Evolutionary conservation across 805 yeast species (phyloP), one percentile per base, ranked within the genome.

Genomic region (Schizosaccharomyces japonicus): DNA sequence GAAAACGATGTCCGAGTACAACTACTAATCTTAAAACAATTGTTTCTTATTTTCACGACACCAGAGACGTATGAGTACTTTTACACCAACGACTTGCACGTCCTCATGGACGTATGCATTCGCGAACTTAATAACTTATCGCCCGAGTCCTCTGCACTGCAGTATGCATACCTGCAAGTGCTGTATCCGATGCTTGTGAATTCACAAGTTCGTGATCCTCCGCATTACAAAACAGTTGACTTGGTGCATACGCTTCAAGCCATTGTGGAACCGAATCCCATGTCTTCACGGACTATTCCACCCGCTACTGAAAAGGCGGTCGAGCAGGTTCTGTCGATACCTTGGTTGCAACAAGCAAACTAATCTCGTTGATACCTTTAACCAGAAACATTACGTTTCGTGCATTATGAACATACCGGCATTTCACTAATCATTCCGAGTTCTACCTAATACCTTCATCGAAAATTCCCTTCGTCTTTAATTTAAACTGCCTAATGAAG

Each of bases 51-150:
- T 1, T 73, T 85, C 60, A 76, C 85, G 1, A 72, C 76, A 3
- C 66, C 76, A 4, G 62, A 63, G 32, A 77, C 92, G 0, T 65
- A 71, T 48, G 79, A 77, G 50, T 67, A 77, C 54, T 72, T 83
- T 45, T 85, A 85, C 57, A 66, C 81, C 51, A 85, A 85, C 55
- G 96, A 85, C 58, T 62, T 85, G 50, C 76, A 78, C 54, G 92
- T 85, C 5, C 69, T 85, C 49, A 75, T 80, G 11, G 94, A 83
- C 56, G 84, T 85, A 7, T 66, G 85, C 47, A 67, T 85, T 1
- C 65, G 96, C 48, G 94, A 85, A 57, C 65, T 87, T 48, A 71
- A 71, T 53, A 76, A 85, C 55, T 60, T 82, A 36, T 72, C 84
- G 21, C 66, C 61, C 47, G 69, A 67, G 10, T 72, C 71, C 19